These are phyloP conservation scores for Globisporangium megalacanthum DNA, from an alignment of 352 stramenopile genomes.

Conservation along the genomic window DNA sequence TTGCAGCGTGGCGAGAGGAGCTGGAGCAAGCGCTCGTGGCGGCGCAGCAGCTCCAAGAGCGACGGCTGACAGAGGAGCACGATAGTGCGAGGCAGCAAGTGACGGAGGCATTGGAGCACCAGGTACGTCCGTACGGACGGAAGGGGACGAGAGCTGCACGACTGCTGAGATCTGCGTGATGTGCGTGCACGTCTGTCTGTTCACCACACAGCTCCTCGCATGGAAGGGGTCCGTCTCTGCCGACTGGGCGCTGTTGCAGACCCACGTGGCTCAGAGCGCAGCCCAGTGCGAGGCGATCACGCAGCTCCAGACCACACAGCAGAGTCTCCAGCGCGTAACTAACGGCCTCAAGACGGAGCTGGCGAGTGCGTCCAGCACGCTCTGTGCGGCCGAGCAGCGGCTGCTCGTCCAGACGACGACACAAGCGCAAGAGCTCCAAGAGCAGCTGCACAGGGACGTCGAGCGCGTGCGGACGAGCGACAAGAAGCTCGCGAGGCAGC, in stretches of 20 bases:
- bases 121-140: background rate
- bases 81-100: background rate
- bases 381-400: conserved; percentile 8
- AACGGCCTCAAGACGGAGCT: conserved; percentile 14
- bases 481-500: conserved; percentile 8
- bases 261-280: background rate
- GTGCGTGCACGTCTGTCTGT: background rate
- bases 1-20: background rate
- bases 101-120: conserved; percentile 9
- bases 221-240: conserved; percentile 11
- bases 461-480: conserved; percentile 7
- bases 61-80: background rate
- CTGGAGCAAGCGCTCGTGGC: background rate
- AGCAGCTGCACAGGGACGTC: background rate
- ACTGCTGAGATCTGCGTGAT: too few relatives aligned
- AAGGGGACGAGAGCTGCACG: too few relatives aligned
- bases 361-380: background rate
- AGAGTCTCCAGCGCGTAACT: background rate
- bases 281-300: background rate
- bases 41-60: background rate
- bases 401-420: conserved; percentile 7
- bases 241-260: conserved; percentile 6
- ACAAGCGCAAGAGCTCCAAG: conserved; percentile 5
- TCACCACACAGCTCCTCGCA: conserved; percentile 5
- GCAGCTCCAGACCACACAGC: background rate